Percentiles rank a stretch among this genome's conserved stretches.
phyloP scores from a whole-genome alignment of 2,329 filamentous ascomycete genomes.

The Cladosporium phlei region DNA sequence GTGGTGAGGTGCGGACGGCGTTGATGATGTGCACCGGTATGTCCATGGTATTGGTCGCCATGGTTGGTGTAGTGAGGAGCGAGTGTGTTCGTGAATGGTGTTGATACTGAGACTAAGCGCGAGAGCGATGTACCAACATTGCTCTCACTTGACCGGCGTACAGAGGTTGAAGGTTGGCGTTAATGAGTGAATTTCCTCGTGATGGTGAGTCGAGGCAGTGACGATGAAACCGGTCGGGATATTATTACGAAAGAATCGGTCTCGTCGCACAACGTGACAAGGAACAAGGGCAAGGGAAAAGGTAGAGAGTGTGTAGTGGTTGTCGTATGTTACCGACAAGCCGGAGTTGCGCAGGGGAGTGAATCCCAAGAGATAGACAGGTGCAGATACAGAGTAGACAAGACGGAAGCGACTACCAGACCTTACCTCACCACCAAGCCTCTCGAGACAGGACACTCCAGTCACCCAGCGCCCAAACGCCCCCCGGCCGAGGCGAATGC shows the following conservation, averaged over 20 bases:
- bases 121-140: not conserved
- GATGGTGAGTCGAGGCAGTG: no score
- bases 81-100: not conserved
- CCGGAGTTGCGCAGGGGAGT: constrained; percentile 7
- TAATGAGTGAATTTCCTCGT: not conserved
- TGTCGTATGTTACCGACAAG: not conserved
- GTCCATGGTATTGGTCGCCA: no score
- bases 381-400: constrained; percentile 1
- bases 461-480: constrained; percentile 5
- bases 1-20: constrained; percentile 16
- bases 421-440: no score
- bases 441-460: no score
- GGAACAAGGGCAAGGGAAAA: no score
- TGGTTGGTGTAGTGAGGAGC: no score
- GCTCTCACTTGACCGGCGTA: constrained; percentile 4
- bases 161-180: not conserved
- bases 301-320: constrained; percentile 8
- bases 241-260: constrained; percentile 2
- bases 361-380: constrained; percentile 2
- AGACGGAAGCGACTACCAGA: not conserved
- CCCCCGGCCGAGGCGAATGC: constrained; percentile 1
- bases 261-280: constrained; percentile 5
- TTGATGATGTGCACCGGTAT: constrained; percentile 23
- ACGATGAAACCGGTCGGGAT: no score
- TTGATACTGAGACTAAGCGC: not conserved